A percentile compares a stretch with the other conserved stretches of the same genome.
phyloP scores from a whole-genome alignment of 2,329 filamentous ascomycete species.

The Zymoseptoria crescenta region DNA sequence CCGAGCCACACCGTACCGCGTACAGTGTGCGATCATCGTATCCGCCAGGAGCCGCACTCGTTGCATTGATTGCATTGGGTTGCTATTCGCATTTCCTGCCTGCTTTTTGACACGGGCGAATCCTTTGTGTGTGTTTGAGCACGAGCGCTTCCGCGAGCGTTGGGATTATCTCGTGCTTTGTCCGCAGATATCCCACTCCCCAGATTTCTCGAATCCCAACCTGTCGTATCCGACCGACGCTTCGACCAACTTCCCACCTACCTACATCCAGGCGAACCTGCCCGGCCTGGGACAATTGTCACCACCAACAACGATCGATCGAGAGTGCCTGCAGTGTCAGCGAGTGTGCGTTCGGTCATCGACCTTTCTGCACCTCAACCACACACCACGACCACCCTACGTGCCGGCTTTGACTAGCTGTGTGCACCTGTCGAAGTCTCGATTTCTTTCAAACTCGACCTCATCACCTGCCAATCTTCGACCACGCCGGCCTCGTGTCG shows the following conservation, averaged over 20 bases:
- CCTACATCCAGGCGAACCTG: not conserved
- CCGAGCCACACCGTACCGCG: not conserved
- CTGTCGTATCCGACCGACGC: not conserved
- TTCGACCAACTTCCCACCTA: not conserved
- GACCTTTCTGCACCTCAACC: not conserved
- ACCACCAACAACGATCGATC: not conserved
- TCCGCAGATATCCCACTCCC: conserved; percentile 7
- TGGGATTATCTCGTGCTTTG: not conserved
- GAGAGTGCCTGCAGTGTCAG: not conserved
- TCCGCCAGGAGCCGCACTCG: not conserved
- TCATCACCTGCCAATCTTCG: conserved; percentile 10
- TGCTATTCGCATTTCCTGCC: not conserved
- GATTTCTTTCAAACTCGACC: conserved; percentile 7
- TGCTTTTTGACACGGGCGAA: not conserved
- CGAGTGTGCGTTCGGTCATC: not conserved
- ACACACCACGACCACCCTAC: not conserved
- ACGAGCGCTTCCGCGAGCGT: not conserved
- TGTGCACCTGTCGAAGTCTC: conserved; percentile 19
- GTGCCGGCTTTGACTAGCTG: conserved; percentile 33
- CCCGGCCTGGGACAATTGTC: not conserved
- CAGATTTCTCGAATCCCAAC: not conserved
- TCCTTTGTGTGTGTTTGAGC: not conserved
- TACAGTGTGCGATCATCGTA: not conserved
- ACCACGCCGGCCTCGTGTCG: conserved; percentile 7
- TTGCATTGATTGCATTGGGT: not conserved